A percentile compares a stretch with the other conserved stretches of the same genome.
phyloP scores from a whole-genome alignment of 2,329 filamentous ascomycete species.

The Epichloe elymi region DNA sequence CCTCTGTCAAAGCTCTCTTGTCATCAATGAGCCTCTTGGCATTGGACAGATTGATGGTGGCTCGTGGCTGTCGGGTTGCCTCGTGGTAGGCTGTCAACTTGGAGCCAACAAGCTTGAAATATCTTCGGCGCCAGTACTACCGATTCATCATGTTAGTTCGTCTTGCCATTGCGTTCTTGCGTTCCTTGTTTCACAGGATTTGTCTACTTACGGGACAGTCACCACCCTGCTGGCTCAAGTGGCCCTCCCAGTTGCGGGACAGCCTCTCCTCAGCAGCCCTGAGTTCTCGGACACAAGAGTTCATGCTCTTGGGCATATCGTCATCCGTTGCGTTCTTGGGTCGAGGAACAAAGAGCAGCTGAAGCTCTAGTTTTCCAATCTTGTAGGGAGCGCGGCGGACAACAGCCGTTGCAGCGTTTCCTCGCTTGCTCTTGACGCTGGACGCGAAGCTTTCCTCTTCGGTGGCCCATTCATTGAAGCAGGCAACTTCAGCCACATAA shows the following conservation, averaged over 20 bases:
- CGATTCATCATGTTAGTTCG: constrained; percentile 22
- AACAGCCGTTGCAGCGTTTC: constrained; percentile 49
- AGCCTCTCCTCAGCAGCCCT: constrained; percentile 76
- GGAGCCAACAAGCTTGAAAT: constrained; percentile 84
- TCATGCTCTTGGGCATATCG: constrained; percentile 99
- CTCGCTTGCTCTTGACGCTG: constrained; percentile 90
- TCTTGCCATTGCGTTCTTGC: not conserved
- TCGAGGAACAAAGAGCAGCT: constrained; percentile 87
- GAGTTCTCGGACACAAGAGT: constrained; percentile 85
- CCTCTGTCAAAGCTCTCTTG: constrained; percentile 67
- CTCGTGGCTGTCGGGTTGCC: constrained; percentile 84
- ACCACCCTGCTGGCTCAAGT: constrained; percentile 89
- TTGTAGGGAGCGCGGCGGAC: constrained; percentile 88
- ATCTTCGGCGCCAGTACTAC: constrained; percentile 93
- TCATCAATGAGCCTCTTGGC: constrained; percentile 91
- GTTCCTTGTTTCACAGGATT: no score
- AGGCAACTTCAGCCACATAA: constrained; percentile 76
- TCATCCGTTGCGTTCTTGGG: constrained; percentile 79
- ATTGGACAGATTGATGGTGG: constrained; percentile 92
- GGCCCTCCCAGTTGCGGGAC: constrained; percentile 70
- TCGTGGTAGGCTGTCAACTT: constrained; percentile 95
- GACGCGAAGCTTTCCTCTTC: constrained; percentile 68
- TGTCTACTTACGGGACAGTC: constrained; percentile 78
- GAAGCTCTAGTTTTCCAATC: constrained; percentile 85
- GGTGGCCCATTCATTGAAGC: constrained; percentile 97